Base-by-base conservation (phyloP, 768 basidiomycete species). In the Hydnum rufescens region DNA sequence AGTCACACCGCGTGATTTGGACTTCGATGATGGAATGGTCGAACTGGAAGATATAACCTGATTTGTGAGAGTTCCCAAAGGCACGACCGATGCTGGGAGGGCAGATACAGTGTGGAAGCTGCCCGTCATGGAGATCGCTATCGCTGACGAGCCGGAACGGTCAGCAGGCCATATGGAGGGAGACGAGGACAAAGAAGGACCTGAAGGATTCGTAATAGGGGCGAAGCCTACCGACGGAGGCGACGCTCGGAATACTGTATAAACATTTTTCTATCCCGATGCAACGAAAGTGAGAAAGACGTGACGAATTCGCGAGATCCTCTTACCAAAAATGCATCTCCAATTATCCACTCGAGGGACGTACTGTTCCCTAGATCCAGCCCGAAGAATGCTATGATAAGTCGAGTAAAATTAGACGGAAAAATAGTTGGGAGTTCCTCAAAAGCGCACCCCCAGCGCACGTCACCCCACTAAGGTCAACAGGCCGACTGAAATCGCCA, bases 271-370 rank as follows among this genome's bases (percentile, higher is more conserved):
- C 6, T 39, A 39, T 13, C 13, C 22, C 13, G 36, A 39, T 13
- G 36, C 36, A 39, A 39, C 36, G 36, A 39, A 39, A 13, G 22
- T 13, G 22, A 39, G 36, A 39, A 39, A 39, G 22, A 13, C 22
- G 13, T 22, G 22, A 39, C 36, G 22, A 39, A 39, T 13, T 1
- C 13, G 1, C 36, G 36, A 22, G 1, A 22, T n/a, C n/a, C n/a
- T n/a, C 36, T 39, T 22, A 39, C 36, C 36, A 58, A 50, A 46
- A 58, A 58, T 25, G 57, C 34, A 23, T 54, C 57, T 16, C 57
- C 57, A 16, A 58, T 23, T 29, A 58, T 54, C 57, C 57, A 57
- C 32, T 54, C 5, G 16, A 52, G 52, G 2, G 39, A 25, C 22
- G 42, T 19, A 25, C 16, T 36, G n/a, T 31, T 39, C 8, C 44